Conservation (phyloP, 2,329 filamentous ascomycete species). For the Sarocladium oryzae region DNA sequence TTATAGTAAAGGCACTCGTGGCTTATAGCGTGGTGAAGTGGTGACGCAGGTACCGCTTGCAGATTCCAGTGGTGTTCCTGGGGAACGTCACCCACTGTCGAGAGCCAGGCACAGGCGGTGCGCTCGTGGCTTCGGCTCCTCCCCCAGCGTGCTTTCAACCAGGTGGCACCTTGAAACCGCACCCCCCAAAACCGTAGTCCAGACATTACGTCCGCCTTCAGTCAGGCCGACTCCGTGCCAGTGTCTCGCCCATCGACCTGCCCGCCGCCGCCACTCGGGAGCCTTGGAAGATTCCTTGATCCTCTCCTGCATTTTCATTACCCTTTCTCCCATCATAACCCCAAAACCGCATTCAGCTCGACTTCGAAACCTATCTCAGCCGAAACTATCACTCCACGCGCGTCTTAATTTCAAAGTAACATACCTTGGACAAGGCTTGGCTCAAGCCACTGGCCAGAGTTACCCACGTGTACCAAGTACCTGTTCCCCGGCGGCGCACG, state of each 20-base stretch:
- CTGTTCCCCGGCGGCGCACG: background rate
- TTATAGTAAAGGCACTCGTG: background rate
- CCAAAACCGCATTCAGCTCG: background rate
- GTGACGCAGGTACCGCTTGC: background rate
- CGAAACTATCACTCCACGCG: no score
- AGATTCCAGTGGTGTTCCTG: background rate
- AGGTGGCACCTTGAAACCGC: background rate
- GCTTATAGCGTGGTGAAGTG: background rate
- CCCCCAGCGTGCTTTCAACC: no score
- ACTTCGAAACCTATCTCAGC: no score
- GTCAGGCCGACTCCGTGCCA: no score
- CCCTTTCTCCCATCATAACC: background rate
- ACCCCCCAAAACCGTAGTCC: background rate
- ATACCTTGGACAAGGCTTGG: background rate
- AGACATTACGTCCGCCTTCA: background rate
- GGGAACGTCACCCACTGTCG: conserved; percentile 3
- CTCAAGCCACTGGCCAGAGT: background rate
- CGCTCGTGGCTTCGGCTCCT: no score
- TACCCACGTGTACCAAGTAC: conserved; percentile 7
- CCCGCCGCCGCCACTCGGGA: conserved; percentile 1
- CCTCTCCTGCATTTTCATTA: background rate
- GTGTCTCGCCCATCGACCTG: background rate
- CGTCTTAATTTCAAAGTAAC: no score
- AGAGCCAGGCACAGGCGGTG: background rate
- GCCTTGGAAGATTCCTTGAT: background rate